Evolutionary conservation across 2,329 filamentous ascomycete species (phyloP).

Genomic region (Pseudogymnoascus sp.): DNA sequence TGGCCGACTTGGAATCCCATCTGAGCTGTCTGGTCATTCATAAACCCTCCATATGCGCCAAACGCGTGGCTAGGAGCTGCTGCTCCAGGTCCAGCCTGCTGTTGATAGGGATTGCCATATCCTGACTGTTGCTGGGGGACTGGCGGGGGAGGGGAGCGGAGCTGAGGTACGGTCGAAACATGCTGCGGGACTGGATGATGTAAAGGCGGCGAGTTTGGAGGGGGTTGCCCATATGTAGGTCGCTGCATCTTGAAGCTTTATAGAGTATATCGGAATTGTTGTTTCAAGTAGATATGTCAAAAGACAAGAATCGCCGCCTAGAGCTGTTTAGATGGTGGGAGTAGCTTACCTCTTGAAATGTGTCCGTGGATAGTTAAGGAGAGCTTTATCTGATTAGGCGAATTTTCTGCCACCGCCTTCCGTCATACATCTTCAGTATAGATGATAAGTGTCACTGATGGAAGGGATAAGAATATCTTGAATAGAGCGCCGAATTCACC

Average conservation of each 20-base stretch:
- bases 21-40: slow-evolving; percentile 90
- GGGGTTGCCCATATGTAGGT: slow-evolving; percentile 64
- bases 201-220: slow-evolving; percentile 72
- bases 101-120: slow-evolving; percentile 68
- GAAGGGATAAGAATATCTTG: slow-evolving; percentile 7
- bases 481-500: slow-evolving; percentile 11
- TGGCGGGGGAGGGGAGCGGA: slow-evolving; percentile 85
- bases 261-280: not conserved
- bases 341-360: slow-evolving; percentile 7
- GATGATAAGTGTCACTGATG: slow-evolving; percentile 6
- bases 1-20: slow-evolving; percentile 92
- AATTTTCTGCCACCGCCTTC: slow-evolving; percentile 6
- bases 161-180: slow-evolving; percentile 93
- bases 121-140: slow-evolving; percentile 55
- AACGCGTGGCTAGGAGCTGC: slow-evolving; percentile 39
- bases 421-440: not conserved
- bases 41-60: slow-evolving; percentile 79
- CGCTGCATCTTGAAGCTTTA: slow-evolving; percentile 61
- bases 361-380: slow-evolving; percentile 7
- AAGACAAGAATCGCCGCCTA: not conserved
- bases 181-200: slow-evolving; percentile 97
- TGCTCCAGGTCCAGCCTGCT: slow-evolving; percentile 38
- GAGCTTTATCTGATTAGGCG: not conserved
- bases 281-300: not conserved
- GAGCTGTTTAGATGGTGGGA: not conserved